Evolutionary conservation across 768 basidiomycete species (phyloP), one percentile per base, ranked within the genome.

Genomic region (Termitomyces sp.): DNA sequence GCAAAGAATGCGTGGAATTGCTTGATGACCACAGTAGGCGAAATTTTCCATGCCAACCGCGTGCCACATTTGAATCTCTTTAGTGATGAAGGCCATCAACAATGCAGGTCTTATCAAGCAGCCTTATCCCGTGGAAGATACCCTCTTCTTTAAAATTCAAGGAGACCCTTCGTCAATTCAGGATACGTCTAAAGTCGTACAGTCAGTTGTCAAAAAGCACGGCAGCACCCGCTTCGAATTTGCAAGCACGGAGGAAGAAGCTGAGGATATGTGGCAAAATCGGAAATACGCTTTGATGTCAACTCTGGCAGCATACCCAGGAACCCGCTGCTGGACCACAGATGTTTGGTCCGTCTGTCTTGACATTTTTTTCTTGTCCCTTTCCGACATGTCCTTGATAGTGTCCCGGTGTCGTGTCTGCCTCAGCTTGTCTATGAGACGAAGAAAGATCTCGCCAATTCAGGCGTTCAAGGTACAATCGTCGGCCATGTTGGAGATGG

Each of bases 141-240:
- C 88, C 0, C 80, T 97, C 11, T 93, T 97, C 75, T 92, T 98
- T 80, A 95, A 96, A 70, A 82, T 97, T 54, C 92, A 95, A 69
- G 93, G 93, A 2, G 84, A 90, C 36, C 74, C 80, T 0, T 71
- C 78, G 12, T 78, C 81, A 6, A 82, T 89, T 34, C 67, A 81
- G 4, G 79, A 81, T 44, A 80, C 90, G 0, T 82, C 88, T 0
- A 76, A 81, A 46, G 71, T 77, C 20, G 81, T 92, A 27, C 76
- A 85, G 63, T 66, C 71, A 8, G 83, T 96, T 30, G 83, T 86
- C 22, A 77, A 82, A 65, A 82, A 78, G 64, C 85, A 95, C 63
- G 85, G 85, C 2, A 85, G 91, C 51, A 77, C 70, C 22, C 77
- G 79, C 30, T 91, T 95, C 60, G 76, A 84, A 63, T 88, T 93